Evolutionary conservation across 768 basidiomycete species (phyloP), one percentile per base, ranked within the genome.

Genomic region (Termitomyces sp.): DNA sequence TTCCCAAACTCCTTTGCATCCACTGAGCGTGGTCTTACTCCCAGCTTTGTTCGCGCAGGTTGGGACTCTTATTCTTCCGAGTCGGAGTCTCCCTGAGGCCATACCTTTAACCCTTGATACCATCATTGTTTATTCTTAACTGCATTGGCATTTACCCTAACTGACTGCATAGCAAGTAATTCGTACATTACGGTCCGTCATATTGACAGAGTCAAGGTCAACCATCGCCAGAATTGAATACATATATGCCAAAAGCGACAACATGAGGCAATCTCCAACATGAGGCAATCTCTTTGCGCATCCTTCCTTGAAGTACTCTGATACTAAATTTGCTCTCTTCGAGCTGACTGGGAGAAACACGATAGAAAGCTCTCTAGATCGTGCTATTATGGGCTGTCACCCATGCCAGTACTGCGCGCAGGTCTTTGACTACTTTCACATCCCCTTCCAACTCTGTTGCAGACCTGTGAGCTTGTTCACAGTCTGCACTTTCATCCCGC

Each of bases 1-100:
- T 77, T 79, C 64, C 70, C 77, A 26, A 69, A 69, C 58, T 75
- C 75, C 38, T 79, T 80, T 60, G 61, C 70, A 50, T 69, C 69
- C 41, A 72, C 74, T 61, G 72, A 72, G 46, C 64, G 75, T 60
- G 72, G 72, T 46, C 74, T 79, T 26, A 79, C 77, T 26, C 82
- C 83, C 32, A 79, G 73, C 67, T 78, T 84, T 55, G 74, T 82
- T 61, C 77, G 80, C 57, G 82, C 82, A 36, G 83, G 82, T 20
- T 86, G 84, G 84, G 84, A 80, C 63, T 79, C 79, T 65, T 71
- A 75, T 44, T 79, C 82, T 12, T 63, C 63, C 33, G 63, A 64
- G n/a, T 64, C 63, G 6, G 63, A 64, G 13, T 52, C 57, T 56
- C 35, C 44, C 32, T 16, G 30, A 49, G 35, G 28, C 43, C 20